Percentiles rank a stretch among this genome's conserved stretches.
Evolutionary conservation across 352 stramenopile species (phyloP).

Genomic region (Phytophthora hybrid): DNA sequence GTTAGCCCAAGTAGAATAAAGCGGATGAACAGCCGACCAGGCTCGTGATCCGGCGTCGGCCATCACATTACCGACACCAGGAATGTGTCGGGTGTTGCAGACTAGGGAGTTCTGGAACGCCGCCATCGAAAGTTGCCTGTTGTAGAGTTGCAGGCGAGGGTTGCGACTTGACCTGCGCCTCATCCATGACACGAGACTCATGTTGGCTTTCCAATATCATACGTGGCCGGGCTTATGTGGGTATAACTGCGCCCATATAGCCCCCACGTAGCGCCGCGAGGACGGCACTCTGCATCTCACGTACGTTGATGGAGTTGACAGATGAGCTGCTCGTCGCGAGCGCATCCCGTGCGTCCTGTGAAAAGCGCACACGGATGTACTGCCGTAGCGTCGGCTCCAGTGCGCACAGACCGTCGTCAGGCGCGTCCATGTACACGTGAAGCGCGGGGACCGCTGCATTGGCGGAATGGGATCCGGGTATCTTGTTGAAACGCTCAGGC

Average conservation of each 20-base stretch:
- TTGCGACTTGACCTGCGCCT: background rate
- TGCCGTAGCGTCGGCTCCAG: background rate
- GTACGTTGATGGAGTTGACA: conserved; percentile 5
- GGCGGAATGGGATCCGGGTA: background rate
- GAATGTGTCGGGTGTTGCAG: conserved; percentile 18
- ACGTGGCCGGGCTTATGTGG: background rate
- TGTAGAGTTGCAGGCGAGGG: background rate
- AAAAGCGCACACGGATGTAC: conserved; percentile 2
- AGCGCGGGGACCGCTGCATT: background rate
- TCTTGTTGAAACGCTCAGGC: background rate
- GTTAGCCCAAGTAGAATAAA: conserved; percentile 20
- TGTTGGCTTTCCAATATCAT: background rate
- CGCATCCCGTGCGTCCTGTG: background rate
- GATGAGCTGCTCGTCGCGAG: background rate
- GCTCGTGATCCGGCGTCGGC: conserved; percentile 21
- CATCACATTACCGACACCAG: conserved; percentile 12
- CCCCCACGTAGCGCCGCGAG: background rate
- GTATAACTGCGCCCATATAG: background rate
- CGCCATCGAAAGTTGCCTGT: conserved; percentile 5
- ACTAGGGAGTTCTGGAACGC: conserved; percentile 19
- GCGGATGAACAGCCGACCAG: conserved; percentile 8
- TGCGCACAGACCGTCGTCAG: conserved; percentile 2
- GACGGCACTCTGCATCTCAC: background rate
- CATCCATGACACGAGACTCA: background rate
- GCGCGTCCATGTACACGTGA: conserved; percentile 4